These are phyloP conservation scores for Fomitopsis pinicola DNA, from an alignment of 1,284 basidiomycete species.

Conservation along the genomic window DNA sequence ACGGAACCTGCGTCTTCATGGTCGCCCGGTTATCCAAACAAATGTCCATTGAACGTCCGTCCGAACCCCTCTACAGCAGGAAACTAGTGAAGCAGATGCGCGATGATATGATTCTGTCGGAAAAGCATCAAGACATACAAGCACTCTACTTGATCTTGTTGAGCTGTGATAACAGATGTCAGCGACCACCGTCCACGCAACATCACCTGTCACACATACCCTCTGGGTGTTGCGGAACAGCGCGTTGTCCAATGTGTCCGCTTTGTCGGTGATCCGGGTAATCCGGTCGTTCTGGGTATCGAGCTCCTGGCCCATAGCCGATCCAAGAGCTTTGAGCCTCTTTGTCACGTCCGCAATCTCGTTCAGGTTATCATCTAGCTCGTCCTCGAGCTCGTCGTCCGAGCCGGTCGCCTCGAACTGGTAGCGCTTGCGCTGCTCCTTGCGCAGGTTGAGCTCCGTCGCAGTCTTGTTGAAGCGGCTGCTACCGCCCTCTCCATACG, in stretches of 20 bases:
- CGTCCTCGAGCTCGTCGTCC: constrained; percentile 93
- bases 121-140: neutral
- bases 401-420: constrained; percentile 94
- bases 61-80: neutral
- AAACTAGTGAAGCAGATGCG: neutral
- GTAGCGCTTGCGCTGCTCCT: constrained; percentile 78
- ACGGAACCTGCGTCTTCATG: no score
- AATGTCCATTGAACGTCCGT: neutral
- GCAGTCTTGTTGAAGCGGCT: constrained; percentile 42
- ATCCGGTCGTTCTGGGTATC: constrained; percentile 75
- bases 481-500: constrained; percentile 47
- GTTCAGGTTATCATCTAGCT: constrained; percentile 85
- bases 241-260: constrained; percentile 56
- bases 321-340: constrained; percentile 81
- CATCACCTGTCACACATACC: constrained; percentile 36
- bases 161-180: constrained; percentile 40
- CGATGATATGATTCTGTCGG: neutral
- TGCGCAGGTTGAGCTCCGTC: constrained; percentile 44
- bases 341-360: constrained; percentile 83
- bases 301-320: constrained; percentile 81
- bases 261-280: constrained; percentile 66
- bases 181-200: neutral
- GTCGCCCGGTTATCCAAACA: neutral
- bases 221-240: constrained; percentile 69
- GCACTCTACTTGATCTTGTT: constrained; percentile 60